Base-by-base conservation (phyloP, 805 yeast genomes). In the Yamadazyma endophytica region DNA sequence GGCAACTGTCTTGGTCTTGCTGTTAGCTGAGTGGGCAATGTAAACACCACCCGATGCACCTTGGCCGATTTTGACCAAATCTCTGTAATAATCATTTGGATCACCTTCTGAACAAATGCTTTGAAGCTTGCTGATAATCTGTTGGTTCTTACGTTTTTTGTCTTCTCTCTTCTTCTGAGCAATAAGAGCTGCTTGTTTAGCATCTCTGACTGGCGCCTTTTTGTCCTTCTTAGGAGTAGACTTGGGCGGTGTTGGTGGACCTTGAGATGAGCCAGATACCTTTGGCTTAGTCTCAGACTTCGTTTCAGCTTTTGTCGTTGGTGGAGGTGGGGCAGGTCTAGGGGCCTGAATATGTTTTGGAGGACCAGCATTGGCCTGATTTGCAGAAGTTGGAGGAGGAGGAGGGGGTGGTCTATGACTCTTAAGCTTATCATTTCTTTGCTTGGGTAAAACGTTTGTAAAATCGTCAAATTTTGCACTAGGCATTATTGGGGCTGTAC, bases 41-140 rank as follows among this genome's bases (percentile, higher is more conserved):
- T 81, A 92, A 18, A 92, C 99, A 23, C 95, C 95, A 33, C 98
- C 99, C 11, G 94, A 82, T 0, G 98, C 98, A 50, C 99, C 98
- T 62, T 92, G 98, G 1, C 99, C 99, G 42, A 92, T 82, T 56
- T 90, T 89, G 22, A 75, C 70, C 40, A 90, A 67, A 49, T 78
- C 79, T 26, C 68, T 64, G 56, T 85, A 92, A 29, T 73, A 53
- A 32, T 65, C 66, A 19, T 77, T 74, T 9, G 98, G 98, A 58
- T 92, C 94, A 6, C 89, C 92, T 19, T 75, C 78, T 2, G 87
- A 71, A 49, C 96, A 90, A 28, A 89, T 89, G 23, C 78, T 75
- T 34, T 74, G 68, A 29, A 92, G 65, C 46, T 78, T 82, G 27
- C 76, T 73, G 43, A 85, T 72, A 11, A 85, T 79, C 48, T 83